phyloP scores from a whole-genome alignment of 805 yeast species.

The Ogataea pilisensis region DNA sequence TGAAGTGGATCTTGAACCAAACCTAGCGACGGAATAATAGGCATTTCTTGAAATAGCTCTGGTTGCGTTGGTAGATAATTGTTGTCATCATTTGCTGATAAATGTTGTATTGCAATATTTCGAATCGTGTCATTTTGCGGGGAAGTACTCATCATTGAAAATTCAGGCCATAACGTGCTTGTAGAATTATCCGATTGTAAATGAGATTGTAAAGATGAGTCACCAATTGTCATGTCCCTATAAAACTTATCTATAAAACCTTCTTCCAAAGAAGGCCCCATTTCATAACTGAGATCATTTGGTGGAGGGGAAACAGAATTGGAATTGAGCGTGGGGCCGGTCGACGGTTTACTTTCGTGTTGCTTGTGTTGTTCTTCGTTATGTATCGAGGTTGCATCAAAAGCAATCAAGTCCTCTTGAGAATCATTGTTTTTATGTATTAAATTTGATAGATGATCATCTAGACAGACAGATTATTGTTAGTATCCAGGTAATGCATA shows the following conservation, averaged over 20 bases:
- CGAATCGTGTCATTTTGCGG: slow-evolving; percentile 8
- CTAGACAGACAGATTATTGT: not conserved
- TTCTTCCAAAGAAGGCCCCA: slow-evolving; percentile 22
- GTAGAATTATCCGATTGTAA: slow-evolving; percentile 5
- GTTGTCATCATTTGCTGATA: not conserved
- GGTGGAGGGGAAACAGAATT: slow-evolving; percentile 1
- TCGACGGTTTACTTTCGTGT: not conserved
- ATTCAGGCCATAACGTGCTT: slow-evolving; percentile 9
- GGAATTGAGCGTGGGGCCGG: not conserved
- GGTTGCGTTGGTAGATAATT: slow-evolving; percentile 1
- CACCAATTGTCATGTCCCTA: not conserved
- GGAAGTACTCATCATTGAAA: slow-evolving; percentile 10
- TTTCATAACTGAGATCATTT: slow-evolving; percentile 8
- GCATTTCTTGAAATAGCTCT: slow-evolving; percentile 4
- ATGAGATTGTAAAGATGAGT: slow-evolving; percentile 3
- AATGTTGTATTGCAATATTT: slow-evolving; percentile 1
- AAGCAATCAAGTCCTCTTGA: slow-evolving; percentile 15
- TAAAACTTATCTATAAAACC: slow-evolving; percentile 13
- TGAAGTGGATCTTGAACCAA: slow-evolving; percentile 29
- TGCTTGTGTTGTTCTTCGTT: not conserved
- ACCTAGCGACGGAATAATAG: slow-evolving; percentile 19
- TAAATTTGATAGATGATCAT: not conserved
- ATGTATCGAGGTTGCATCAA: not conserved
- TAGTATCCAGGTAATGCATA: no score
- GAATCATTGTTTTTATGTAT: slow-evolving; percentile 10